These are phyloP conservation scores for Lanmaoa pseudosensibilis DNA, from an alignment of 768 basidiomycete species.

Conservation along the genomic window DNA sequence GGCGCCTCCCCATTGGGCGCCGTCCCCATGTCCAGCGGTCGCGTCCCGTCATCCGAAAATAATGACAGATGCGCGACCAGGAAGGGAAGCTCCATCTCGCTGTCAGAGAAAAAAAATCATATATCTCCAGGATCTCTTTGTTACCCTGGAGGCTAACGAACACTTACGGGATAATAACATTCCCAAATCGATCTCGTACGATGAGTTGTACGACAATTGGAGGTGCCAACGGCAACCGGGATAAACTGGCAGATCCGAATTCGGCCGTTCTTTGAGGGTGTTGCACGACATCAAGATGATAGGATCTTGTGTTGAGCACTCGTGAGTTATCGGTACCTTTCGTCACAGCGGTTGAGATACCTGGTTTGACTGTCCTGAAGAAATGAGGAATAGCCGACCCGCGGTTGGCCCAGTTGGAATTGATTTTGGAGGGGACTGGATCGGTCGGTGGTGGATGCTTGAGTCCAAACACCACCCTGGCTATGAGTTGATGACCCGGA, in stretches of 20 bases:
- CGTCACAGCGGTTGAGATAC: slow-evolving; percentile 35
- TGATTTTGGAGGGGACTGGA: slow-evolving; percentile 39
- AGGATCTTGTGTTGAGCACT: slow-evolving; percentile 46
- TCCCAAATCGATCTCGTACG: slow-evolving; percentile 70
- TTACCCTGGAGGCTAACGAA: slow-evolving; percentile 19
- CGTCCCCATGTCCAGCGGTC: slow-evolving; percentile 63
- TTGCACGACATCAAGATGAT: slow-evolving; percentile 83
- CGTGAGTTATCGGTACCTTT: slow-evolving; percentile 19
- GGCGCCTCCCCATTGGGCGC: slow-evolving; percentile 44
- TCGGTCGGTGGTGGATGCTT: slow-evolving; percentile 26
- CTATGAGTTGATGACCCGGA: slow-evolving; percentile 31
- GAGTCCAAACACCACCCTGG: slow-evolving; percentile 30
- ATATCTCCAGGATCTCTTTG: slow-evolving; percentile 22
- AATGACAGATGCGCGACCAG: slow-evolving; percentile 82
- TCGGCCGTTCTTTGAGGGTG: slow-evolving; percentile 82
- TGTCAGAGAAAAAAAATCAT: slow-evolving; percentile 35
- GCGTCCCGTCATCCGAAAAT: slow-evolving; percentile 65
- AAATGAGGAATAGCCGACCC: slow-evolving; percentile 60
- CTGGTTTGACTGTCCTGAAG: slow-evolving; percentile 54
- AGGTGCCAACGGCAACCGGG: slow-evolving; percentile 80
- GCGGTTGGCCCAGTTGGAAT: slow-evolving; percentile 43
- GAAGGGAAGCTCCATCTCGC: slow-evolving; percentile 85
- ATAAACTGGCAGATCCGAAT: slow-evolving; percentile 71
- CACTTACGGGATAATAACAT: slow-evolving; percentile 76
- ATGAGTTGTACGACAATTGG: slow-evolving; percentile 80